Percentiles rank a stretch among this genome's conserved stretches.
phyloP scores from a whole-genome alignment of 2,329 filamentous ascomycete genomes.

The Scytalidium sp. region DNA sequence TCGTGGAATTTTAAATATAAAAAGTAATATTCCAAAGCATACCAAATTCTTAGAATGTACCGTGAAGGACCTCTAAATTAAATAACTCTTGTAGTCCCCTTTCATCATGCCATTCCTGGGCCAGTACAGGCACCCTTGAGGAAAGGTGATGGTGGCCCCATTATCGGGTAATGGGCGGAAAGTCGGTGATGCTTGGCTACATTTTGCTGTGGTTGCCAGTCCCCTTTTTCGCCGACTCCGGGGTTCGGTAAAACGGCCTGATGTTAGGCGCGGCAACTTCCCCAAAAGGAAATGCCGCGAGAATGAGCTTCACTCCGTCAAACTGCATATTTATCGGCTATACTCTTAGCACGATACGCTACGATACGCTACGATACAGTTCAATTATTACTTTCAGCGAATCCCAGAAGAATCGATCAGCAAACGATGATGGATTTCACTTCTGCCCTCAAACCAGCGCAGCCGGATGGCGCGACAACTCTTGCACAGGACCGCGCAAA shows the following conservation, averaged over 20 bases:
- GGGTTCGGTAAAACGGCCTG: not conserved
- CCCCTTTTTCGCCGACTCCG: not conserved
- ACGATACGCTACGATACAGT: too few relatives aligned
- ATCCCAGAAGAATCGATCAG: not conserved
- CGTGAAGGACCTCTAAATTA: not conserved
- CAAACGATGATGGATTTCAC: constrained; percentile 44
- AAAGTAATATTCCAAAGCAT: too few relatives aligned
- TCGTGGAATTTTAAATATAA: too few relatives aligned
- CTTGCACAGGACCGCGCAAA: constrained; percentile 41
- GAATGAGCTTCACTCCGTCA: not conserved
- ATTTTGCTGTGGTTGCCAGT: too few relatives aligned
- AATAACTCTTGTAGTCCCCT: not conserved
- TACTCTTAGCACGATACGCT: not conserved
- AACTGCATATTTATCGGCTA: not conserved
- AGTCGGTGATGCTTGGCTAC: too few relatives aligned
- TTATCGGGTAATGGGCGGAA: too few relatives aligned
- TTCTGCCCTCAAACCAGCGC: constrained; percentile 42
- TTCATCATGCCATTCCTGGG: not conserved
- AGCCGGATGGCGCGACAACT: constrained; percentile 41
- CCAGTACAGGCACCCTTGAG: too few relatives aligned
- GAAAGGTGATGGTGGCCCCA: too few relatives aligned
- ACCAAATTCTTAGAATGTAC: too few relatives aligned
- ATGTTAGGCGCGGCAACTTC: not conserved
- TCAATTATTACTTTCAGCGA: not conserved
- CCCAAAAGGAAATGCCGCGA: not conserved